Percentiles rank a stretch among this genome's conserved stretches.
These are phyloP conservation scores for Phaffomyces opuntiae DNA, from an alignment of 805 yeast genomes.

Conservation along the genomic window DNA sequence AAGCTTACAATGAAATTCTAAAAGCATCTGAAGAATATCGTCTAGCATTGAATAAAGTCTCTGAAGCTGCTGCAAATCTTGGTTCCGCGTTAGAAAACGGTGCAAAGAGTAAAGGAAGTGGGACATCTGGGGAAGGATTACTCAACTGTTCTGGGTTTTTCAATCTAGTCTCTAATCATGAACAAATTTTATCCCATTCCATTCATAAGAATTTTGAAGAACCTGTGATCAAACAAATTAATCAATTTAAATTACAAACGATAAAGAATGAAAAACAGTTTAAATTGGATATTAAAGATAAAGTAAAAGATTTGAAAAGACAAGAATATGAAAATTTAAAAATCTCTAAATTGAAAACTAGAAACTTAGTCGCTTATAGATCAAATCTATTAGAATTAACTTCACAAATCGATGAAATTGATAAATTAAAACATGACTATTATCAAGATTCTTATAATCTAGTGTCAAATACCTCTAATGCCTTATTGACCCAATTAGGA, in stretches of 20 bases:
- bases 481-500: slow-evolving; percentile 49
- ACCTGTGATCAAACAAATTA: slow-evolving; percentile 42
- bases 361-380: slow-evolving; percentile 65
- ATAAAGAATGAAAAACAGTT: slow-evolving; percentile 45
- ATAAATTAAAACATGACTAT: slow-evolving; percentile 66
- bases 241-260: slow-evolving; percentile 37
- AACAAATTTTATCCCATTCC: slow-evolving; percentile 57
- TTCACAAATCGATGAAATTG: slow-evolving; percentile 71
- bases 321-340: slow-evolving; percentile 58
- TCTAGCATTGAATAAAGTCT: slow-evolving; percentile 37
- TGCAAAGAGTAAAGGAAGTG: slow-evolving; percentile 58
- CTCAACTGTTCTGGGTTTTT: slow-evolving; percentile 72
- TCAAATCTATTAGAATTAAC: slow-evolving; percentile 62
- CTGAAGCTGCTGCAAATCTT: slow-evolving; percentile 61
- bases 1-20: slow-evolving; percentile 41
- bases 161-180: slow-evolving; percentile 69
- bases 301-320: slow-evolving; percentile 44
- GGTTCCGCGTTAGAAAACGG: slow-evolving; percentile 64
- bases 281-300: slow-evolving; percentile 43
- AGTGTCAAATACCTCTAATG: slow-evolving; percentile 54
- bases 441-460: slow-evolving; percentile 56
- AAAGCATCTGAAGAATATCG: slow-evolving; percentile 40
- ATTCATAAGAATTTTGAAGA: slow-evolving; percentile 47
- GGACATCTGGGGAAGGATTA: slow-evolving; percentile 53
- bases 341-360: slow-evolving; percentile 49